These are phyloP conservation scores for Serpula lacrymans DNA, from an alignment of 768 basidiomycete species.

Conservation along the genomic window DNA sequence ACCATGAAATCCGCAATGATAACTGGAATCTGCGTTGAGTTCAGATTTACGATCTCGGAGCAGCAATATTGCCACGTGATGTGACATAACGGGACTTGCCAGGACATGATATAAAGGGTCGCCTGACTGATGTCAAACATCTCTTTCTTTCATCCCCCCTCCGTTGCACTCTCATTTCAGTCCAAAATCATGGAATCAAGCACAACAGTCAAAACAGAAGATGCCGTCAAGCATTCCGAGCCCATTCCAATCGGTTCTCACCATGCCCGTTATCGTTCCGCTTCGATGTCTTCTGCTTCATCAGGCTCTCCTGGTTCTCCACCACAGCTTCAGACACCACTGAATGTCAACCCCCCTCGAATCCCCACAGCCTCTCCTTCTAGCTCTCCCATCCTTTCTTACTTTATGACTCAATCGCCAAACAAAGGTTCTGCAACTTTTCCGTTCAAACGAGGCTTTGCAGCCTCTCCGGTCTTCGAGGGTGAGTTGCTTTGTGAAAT, in stretches of 20 bases:
- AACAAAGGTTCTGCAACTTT: slow-evolving; percentile 49
- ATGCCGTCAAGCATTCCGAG: slow-evolving; percentile 48
- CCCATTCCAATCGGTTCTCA: slow-evolving; percentile 59
- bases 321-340: slow-evolving; percentile 50
- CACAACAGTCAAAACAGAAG: slow-evolving; percentile 11
- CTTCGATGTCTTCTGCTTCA: slow-evolving; percentile 60
- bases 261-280: slow-evolving; percentile 52
- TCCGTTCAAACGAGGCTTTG: slow-evolving; percentile 54
- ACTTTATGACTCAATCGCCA: slow-evolving; percentile 62
- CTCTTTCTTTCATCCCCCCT: slow-evolving; percentile 5
- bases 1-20: no score
- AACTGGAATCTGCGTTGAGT: no score
- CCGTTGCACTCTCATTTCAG: slow-evolving; percentile 2
- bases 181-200: slow-evolving; percentile 16
- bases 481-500: slow-evolving; percentile 35
- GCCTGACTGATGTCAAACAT: slow-evolving; percentile 6
- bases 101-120: slow-evolving; percentile 11
- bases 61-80: slow-evolving; percentile 14
- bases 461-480: slow-evolving; percentile 57
- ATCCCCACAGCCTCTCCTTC: slow-evolving; percentile 52
- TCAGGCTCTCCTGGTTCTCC: slow-evolving; percentile 53
- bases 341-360: slow-evolving; percentile 37
- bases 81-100: slow-evolving; percentile 10
- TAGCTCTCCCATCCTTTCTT: slow-evolving; percentile 67
- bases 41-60: no score